Evolutionary conservation across 176 grass and related monocot genomes (phyloP), one percentile per base, ranked within the genome.

Genomic region (Panicum miliaceum): DNA sequence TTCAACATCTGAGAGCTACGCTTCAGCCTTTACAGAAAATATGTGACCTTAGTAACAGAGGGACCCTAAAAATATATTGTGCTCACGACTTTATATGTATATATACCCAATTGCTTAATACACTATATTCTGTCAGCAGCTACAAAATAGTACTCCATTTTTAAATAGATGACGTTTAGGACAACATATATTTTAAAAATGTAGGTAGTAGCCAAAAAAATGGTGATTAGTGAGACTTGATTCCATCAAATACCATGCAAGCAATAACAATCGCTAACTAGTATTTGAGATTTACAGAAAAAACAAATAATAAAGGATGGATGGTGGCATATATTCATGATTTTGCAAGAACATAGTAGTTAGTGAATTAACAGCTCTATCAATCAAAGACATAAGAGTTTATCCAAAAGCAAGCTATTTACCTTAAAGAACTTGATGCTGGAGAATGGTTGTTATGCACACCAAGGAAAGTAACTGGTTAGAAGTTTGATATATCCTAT

Each of bases 401-500:
- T 63, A 47, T 25, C 42, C 36, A 8, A 74, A 75, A 64, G n/a
- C 40, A 63, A 75, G 36, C 56, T 71, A 68, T 18, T 83, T 93
- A 98, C 96, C 96, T 95, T 95, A 78, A 93, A 98, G 87, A 98
- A 98, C 66, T 93, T 95, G 85, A 98, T 93, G 80, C 96, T 98
- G 72, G 34, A 7, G 43, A 64, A 88, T 54, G 45, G 12, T 78
- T 34, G 53, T 43, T 35, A 81, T 47, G 52, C 7, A 64, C n/a
- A 71, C n/a, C 14, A 64, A 68, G 4, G 40, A 84, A 86, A 68
- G 65, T 8, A 46, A 87, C 18, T 37, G 34, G 45, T 89, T 58
- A 92, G 8, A 76, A 77, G 73, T 76, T 32, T 22, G 8, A 27
- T 76, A 71, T 12, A 14, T 41, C 14, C 34, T 54, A 57, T 2